Evolutionary conservation across 441 rosid genomes (phyloP), one percentile per base, ranked within the genome.

Genomic region (Populus tomentosa): DNA sequence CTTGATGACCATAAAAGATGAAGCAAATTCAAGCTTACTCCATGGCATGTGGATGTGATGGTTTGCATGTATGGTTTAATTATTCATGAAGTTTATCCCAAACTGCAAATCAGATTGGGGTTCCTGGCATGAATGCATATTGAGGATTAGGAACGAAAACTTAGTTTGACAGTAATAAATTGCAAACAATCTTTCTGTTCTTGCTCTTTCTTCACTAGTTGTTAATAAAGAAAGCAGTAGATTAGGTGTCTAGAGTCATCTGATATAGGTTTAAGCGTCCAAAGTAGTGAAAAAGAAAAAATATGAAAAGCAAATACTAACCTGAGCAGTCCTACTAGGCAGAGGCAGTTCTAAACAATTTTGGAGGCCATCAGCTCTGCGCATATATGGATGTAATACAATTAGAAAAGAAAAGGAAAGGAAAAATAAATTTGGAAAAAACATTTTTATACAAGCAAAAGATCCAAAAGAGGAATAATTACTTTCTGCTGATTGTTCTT

Each of bases 311-410:
- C 11, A 82, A 74, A 81, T 78, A 83, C 92, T 67, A 71, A 96
- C 99, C 91, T 94, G 99, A 26, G 98, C 98, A 80, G 95, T 91
- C 85, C 98, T 89, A 87, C 92, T 84, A 68, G 98, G 98, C 74
- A 96, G 83, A 85, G 84, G 86, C 78, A 92, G 88, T 82, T 90
- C 94, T 81, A 94, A 81, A 94, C 93, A 91, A 80, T 89, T 88
- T 78, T 84, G 86, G 63, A 84, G 88, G 77, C 98, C 92, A 81
- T 94, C 98, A 84, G 82, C 89, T 82, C 99, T 96, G 90, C 66
- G 59, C 56, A 83, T 24, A 80, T 69, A 77, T 74, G 73, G 75
- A 33, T 23, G 80, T 70, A 76, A 53, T 69, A 82, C 46, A 67
- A 62, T 72, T 73, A 77, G 18, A 30, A 7, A 21, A 10, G 62